Evolutionary conservation across 2,329 filamentous ascomycete species (phyloP).

Genomic region (Phyllachora maydis): DNA sequence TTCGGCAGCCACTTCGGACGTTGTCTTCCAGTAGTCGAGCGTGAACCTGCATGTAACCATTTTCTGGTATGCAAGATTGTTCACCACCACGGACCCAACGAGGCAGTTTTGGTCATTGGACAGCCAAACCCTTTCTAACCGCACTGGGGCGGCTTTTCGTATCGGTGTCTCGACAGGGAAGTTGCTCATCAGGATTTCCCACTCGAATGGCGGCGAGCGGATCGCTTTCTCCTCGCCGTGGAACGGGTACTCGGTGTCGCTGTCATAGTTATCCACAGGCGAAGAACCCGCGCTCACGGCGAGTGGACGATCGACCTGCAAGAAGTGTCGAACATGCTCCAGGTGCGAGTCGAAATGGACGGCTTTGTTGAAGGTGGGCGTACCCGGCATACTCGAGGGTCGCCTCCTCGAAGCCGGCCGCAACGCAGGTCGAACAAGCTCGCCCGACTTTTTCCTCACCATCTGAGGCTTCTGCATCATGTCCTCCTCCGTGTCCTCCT

Average conservation of each 20-base stretch:
- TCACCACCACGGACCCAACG: conserved; percentile 64
- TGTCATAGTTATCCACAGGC: conserved; percentile 72
- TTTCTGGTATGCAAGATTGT: conserved; percentile 83
- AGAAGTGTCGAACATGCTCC: conserved; percentile 88
- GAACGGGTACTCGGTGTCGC: conserved; percentile 81
- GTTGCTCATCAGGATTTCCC: conserved; percentile 72
- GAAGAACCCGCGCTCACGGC: conserved; percentile 91
- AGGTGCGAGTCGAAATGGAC: conserved; percentile 98
- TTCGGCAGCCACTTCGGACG: conserved; percentile 82
- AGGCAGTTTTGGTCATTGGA: conserved; percentile 75
- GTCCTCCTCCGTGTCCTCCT: conserved; percentile 43
- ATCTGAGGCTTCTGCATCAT: conserved; percentile 58
- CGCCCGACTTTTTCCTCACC: conserved; percentile 95
- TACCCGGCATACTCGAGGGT: conserved; percentile 93
- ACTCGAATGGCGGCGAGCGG: conserved; percentile 43
- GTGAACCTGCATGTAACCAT: conserved; percentile 83
- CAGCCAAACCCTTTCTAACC: conserved; percentile 70
- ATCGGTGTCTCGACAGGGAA: conserved; percentile 50
- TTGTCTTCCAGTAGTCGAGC: conserved; percentile 96
- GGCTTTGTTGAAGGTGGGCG: conserved; percentile 83
- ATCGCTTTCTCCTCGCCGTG: conserved; percentile 22
- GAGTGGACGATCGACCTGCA: conserved; percentile 84
- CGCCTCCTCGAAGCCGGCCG: conserved; percentile 59
- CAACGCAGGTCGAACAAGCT: conserved; percentile 82
- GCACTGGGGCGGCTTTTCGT: conserved; percentile 46